A percentile compares a stretch with the other conserved stretches of the same genome.
phyloP scores from a whole-genome alignment of 768 basidiomycete genomes.

The Boletus insuetus region DNA sequence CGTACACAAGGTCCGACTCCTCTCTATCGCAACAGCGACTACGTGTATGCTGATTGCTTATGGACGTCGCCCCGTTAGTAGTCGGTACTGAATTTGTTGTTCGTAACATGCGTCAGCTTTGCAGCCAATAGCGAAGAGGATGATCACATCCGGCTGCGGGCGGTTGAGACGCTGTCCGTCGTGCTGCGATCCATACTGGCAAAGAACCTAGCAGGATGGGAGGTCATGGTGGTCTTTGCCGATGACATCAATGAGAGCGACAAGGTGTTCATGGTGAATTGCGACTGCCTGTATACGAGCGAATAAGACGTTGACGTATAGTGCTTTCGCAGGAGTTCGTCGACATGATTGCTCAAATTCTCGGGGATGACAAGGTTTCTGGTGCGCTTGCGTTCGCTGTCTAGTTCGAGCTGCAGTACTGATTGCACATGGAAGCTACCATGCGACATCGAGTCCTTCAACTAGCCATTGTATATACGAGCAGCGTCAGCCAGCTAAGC shows the following conservation, averaged over 20 bases:
- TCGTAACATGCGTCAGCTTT: constrained; percentile 43
- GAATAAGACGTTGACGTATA: not conserved
- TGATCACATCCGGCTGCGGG: constrained; percentile 31
- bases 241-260: constrained; percentile 60
- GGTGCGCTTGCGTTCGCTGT: constrained; percentile 12
- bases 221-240: constrained; percentile 68
- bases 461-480: constrained; percentile 55
- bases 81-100: constrained; percentile 47
- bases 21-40: not conserved
- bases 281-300: not conserved
- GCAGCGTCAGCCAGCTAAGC: constrained; percentile 60
- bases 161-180: constrained; percentile 51
- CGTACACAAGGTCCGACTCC: constrained; percentile 45
- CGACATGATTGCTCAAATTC: constrained; percentile 42
- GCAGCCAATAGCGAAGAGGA: constrained; percentile 33
- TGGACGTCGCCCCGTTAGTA: constrained; percentile 36
- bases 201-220: constrained; percentile 66
- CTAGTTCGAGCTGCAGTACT: not conserved
- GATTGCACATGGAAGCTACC: constrained; percentile 32
- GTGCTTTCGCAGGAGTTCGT: constrained; percentile 46
- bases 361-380: constrained; percentile 45
- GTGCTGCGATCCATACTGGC: constrained; percentile 46
- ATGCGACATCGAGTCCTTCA: constrained; percentile 55
- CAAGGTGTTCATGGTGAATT: constrained; percentile 48
- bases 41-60: constrained; percentile 8